phyloP scores from a whole-genome alignment of 2,329 filamentous ascomycete genomes.

The Rosellinia necatrix region DNA sequence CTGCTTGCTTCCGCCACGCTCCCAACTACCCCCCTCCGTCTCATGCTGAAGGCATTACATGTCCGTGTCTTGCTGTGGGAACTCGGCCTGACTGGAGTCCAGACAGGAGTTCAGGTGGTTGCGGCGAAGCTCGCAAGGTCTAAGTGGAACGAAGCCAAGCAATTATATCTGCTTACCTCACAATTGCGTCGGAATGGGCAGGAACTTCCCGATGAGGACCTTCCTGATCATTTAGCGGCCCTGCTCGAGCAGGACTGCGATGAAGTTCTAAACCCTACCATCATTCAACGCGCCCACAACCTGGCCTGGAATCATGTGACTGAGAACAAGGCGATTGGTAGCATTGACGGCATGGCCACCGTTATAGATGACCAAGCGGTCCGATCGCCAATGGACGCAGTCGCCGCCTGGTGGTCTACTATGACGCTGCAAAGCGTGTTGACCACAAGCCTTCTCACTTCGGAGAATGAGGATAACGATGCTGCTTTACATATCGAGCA shows the following conservation, averaged over 20 bases:
- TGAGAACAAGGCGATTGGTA: constrained; percentile 64
- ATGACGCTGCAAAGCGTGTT: constrained; percentile 73
- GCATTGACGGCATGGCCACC: constrained; percentile 75
- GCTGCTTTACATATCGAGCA: constrained; percentile 44
- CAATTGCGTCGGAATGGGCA: constrained; percentile 48
- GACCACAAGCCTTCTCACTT: constrained; percentile 61
- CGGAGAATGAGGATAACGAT: constrained; percentile 52
- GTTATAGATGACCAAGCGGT: constrained; percentile 87
- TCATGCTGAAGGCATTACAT: constrained; percentile 93
- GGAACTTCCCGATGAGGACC: constrained; percentile 62
- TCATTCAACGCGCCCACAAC: constrained; percentile 86
- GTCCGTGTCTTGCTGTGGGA: constrained; percentile 89
- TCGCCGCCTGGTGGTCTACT: constrained; percentile 90
- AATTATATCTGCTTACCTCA: constrained; percentile 58
- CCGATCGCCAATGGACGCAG: constrained; percentile 83
- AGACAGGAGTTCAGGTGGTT: constrained; percentile 66
- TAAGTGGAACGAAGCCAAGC: constrained; percentile 81
- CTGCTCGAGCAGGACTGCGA: constrained; percentile 82
- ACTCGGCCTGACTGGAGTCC: constrained; percentile 66
- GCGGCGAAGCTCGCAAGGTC: constrained; percentile 74
- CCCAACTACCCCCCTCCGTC: constrained; percentile 76
- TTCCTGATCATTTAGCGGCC: constrained; percentile 76
- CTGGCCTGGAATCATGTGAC: constrained; percentile 85
- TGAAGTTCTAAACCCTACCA: constrained; percentile 75
- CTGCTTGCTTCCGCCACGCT: constrained; percentile 86